phyloP scores from a whole-genome alignment of 1,139 yeast species.

The Scheffersomyces lignicola region DNA sequence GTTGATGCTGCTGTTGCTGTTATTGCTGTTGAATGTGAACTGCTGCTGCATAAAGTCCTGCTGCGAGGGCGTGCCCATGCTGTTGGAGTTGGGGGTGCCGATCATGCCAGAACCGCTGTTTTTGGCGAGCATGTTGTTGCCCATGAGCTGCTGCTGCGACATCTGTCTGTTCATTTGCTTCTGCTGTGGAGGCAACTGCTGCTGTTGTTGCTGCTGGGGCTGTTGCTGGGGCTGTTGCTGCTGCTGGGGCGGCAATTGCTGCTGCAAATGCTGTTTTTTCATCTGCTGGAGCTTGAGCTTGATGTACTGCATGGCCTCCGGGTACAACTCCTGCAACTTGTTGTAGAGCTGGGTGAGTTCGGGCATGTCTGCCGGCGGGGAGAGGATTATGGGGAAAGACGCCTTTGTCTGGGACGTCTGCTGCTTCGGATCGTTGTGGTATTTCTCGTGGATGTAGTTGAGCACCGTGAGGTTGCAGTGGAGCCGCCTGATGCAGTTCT shows the following conservation, averaged over 20 bases:
- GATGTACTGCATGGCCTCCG: constrained; percentile 53
- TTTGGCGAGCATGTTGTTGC: constrained; percentile 1
- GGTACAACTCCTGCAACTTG: constrained; percentile 52
- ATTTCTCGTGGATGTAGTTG: constrained; percentile 52
- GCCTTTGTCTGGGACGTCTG: constrained; percentile 31
- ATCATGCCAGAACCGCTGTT: constrained; percentile 3
- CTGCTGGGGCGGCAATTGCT: constrained; percentile 6
- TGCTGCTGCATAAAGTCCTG: constrained; percentile 4
- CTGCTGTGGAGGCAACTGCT: constrained; percentile 8
- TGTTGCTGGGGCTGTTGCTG: constrained; percentile 8
- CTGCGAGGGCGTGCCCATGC: constrained; percentile 5
- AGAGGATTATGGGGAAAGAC: constrained; percentile 51
- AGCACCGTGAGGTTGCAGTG: constrained; percentile 56
- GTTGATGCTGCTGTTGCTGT: constrained; percentile 2
- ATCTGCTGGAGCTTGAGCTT: constrained; percentile 47
- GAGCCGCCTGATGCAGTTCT: constrained; percentile 50
- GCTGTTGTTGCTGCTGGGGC: constrained; percentile 11
- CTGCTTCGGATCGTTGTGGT: constrained; percentile 36
- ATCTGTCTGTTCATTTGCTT: constrained; percentile 4
- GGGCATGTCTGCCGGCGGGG: constrained; percentile 58
- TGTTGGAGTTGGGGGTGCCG: constrained; percentile 6
- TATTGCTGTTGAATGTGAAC: constrained; percentile 10
- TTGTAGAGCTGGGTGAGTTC: constrained; percentile 49
- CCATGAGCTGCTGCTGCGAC: constrained; percentile 9
- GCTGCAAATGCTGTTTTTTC: constrained; percentile 25